These are phyloP conservation scores for Tuber calosporum DNA, from an alignment of 495 filamentous ascomycete genomes.

Conservation along the genomic window DNA sequence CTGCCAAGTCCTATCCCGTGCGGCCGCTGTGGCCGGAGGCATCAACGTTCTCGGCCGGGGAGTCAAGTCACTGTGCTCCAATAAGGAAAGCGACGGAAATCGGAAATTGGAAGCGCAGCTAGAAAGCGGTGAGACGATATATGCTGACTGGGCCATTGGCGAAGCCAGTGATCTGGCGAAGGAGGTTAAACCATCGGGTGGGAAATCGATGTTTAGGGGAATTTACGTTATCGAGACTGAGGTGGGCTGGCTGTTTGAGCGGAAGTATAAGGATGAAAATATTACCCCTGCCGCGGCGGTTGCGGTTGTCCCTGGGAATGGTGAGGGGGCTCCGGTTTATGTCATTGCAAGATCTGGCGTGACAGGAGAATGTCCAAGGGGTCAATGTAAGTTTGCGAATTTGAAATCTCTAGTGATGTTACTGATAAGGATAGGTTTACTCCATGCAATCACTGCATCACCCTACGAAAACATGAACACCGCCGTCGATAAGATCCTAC, in stretches of 20 bases:
- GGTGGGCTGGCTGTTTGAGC: conserved; percentile 19
- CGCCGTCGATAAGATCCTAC: conserved; percentile 11
- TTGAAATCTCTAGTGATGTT: neutral
- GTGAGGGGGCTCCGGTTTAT: conserved; percentile 21
- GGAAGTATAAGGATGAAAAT: conserved; percentile 32
- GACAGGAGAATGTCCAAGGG: conserved; percentile 32
- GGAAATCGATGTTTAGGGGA: neutral
- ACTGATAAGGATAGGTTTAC: conserved; percentile 10
- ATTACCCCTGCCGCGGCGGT: conserved; percentile 28
- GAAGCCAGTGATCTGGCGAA: neutral
- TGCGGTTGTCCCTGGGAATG: conserved; percentile 18
- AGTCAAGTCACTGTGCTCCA: conserved; percentile 45
- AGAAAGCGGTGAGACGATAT: conserved; percentile 25
- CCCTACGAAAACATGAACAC: conserved; percentile 12
- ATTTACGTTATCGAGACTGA: conserved; percentile 12
- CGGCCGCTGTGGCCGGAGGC: conserved; percentile 83
- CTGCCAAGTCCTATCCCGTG: conserved; percentile 83
- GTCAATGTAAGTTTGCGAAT: conserved; percentile 14
- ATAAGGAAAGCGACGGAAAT: neutral
- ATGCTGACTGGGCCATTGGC: conserved; percentile 26
- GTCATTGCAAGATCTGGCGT: conserved; percentile 18
- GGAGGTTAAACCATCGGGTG: neutral
- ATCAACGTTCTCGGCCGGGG: conserved; percentile 77
- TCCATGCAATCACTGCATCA: conserved; percentile 16
- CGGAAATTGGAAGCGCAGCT: conserved; percentile 11